phyloP scores from a whole-genome alignment of 1,284 basidiomycete species.

The Athelia sp. region DNA sequence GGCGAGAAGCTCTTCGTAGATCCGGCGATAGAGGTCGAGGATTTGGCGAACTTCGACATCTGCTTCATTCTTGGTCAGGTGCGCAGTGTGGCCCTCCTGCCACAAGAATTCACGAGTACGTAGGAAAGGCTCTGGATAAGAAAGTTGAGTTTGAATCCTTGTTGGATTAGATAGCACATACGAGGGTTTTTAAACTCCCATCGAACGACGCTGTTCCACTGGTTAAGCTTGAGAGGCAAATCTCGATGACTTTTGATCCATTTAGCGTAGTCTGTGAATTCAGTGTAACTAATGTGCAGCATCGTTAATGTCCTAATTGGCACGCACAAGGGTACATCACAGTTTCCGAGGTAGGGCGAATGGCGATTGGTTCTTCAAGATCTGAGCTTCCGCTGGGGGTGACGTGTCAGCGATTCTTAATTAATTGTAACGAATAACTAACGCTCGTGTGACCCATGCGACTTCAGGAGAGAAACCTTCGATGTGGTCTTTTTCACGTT shows the following conservation, averaged over 20 bases:
- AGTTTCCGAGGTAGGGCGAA: conserved; percentile 97
- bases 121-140: conserved; percentile 79
- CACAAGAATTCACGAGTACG: conserved; percentile 99
- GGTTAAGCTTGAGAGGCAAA: conserved; percentile 94
- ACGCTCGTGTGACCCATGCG: conserved; percentile 98
- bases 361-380: conserved; percentile 95
- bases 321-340: conserved; percentile 93
- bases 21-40: conserved; percentile 91
- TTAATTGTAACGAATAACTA: conserved; percentile 27
- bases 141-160: background rate
- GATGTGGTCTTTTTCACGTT: conserved; percentile 98
- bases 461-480: conserved; percentile 99
- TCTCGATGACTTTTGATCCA: conserved; percentile 99
- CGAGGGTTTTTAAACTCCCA: conserved; percentile 99
- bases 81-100: conserved; percentile 99
- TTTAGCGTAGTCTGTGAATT: conserved; percentile 76
- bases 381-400: conserved; percentile 78
- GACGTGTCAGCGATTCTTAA: conserved; percentile 1
- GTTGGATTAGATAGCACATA: conserved; percentile 19
- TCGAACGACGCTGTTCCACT: conserved; percentile 98
- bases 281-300: background rate
- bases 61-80: conserved; percentile 85
- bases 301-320: background rate
- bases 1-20: conserved; percentile 97
- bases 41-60: conserved; percentile 91